Conservation (phyloP, 2,329 filamentous ascomycete species). For the Cladorrhinum sp. region DNA sequence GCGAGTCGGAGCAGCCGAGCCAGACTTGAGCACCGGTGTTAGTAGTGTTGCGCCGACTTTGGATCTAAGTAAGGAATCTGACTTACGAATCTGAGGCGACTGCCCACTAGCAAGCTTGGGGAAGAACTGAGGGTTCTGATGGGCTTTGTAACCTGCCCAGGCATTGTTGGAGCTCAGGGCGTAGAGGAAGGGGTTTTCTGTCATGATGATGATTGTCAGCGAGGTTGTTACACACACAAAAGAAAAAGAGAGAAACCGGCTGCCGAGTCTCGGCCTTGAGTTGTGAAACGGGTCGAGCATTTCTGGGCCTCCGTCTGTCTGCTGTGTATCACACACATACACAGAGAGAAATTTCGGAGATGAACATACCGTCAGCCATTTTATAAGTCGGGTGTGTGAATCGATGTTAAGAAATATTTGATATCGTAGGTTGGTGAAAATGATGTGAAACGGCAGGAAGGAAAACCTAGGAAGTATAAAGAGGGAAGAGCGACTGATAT, state of each 20-base stretch:
- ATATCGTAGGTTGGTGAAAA: neutral
- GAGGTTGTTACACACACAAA: neutral
- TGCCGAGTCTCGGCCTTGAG: neutral
- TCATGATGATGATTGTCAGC: slow-evolving; percentile 5
- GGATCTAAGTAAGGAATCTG: slow-evolving; percentile 4
- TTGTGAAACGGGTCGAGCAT: neutral
- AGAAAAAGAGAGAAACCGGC: neutral
- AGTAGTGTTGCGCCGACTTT: neutral
- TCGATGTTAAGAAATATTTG: neutral
- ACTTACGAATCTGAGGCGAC: slow-evolving; percentile 58
- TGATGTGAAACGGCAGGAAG: too few relatives aligned
- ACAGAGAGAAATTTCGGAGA: neutral
- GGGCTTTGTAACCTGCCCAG: slow-evolving; percentile 64
- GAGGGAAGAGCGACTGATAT: neutral
- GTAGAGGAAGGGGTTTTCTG: slow-evolving; percentile 58
- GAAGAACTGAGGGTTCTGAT: slow-evolving; percentile 70
- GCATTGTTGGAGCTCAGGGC: slow-evolving; percentile 66
- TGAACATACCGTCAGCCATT: slow-evolving; percentile 4
- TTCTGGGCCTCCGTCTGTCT: neutral
- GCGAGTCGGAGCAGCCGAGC: slow-evolving; percentile 84
- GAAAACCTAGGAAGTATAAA: neutral
- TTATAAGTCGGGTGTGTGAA: neutral
- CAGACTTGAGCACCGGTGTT: slow-evolving; percentile 52
- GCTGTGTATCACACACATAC: neutral
- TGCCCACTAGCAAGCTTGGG: slow-evolving; percentile 65